Conservation (phyloP, 176 grass and related monocot species). For the Cenchrus fungigraminus region DNA sequence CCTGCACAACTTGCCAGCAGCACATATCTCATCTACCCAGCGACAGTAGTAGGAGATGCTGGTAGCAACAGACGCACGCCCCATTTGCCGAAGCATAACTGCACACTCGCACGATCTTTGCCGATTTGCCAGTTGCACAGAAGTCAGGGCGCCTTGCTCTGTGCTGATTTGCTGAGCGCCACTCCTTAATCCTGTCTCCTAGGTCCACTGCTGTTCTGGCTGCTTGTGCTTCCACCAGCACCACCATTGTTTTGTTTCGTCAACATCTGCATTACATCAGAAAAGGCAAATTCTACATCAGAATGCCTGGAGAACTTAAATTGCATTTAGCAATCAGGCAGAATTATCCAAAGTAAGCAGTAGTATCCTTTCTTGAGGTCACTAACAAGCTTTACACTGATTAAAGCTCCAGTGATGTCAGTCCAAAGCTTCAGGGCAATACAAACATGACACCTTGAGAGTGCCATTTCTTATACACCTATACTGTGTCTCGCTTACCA, state of each 20-base stretch:
- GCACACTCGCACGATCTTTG: too few species aligned
- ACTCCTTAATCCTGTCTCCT: background rate
- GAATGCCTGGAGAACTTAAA: background rate
- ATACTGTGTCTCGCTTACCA: constrained; percentile 1
- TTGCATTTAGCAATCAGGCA: background rate
- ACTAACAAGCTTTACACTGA: background rate
- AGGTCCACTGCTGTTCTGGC: background rate
- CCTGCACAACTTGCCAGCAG: background rate
- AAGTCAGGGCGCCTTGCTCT: constrained; percentile 10
- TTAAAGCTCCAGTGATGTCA: background rate
- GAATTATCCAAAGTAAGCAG: background rate
- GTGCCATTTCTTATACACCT: background rate
- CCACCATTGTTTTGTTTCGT: constrained; percentile 5
- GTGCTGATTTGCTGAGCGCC: constrained; percentile 17
- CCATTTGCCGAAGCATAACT: background rate
- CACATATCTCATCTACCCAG: constrained; percentile 4
- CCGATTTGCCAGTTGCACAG: background rate
- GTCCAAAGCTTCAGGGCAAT: constrained; percentile 12
- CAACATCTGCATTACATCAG: constrained; percentile 42
- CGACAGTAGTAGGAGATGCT: background rate
- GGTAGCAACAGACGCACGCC: background rate
- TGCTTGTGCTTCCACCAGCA: constrained; percentile 14
- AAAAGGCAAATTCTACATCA: constrained; percentile 1
- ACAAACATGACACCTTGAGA: constrained; percentile 1
- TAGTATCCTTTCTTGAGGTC: background rate